Evolutionary conservation across 2,329 filamentous ascomycete genomes (phyloP), one percentile per base, ranked within the genome.

Genomic region (Eurotiales sp.): DNA sequence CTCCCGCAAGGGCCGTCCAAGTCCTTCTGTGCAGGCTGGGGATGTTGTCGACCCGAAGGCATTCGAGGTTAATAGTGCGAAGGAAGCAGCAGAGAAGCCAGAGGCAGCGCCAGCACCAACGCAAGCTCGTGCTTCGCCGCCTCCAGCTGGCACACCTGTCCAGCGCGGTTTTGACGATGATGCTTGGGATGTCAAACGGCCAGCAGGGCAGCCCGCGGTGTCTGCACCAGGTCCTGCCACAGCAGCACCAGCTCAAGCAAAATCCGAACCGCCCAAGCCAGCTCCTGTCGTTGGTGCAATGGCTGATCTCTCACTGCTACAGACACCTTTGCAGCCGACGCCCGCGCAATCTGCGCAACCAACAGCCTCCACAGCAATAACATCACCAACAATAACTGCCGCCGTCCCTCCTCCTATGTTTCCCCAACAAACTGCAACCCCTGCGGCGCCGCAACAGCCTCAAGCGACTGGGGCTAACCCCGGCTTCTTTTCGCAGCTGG

Each of bases 121-220:
- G 0, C 59, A 60, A 25, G 73, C 75, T 46, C 65, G 75, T 21
- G 79, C 79, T 29, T 74, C 81, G 1, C 66, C 79, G 42, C 74
- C 82, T 32, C 59, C 71, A 4, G 67, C 72, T 32, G 74, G 78
- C 32, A 77, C 80, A 53, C 73, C 74, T 46, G 69, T 70, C 30
- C 63, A 71, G 37, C 74, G 77, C 53, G 89, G 89, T 2, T 97
- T 97, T 63, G 93, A 99, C 46, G 93, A 97, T 64, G 90, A 97
- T 74, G 93, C 93, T 8, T 99, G 93, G 93, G 89, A 95, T 62
- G 86, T 96, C 45, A 96, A 96, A 73, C 88, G 90, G 15, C 81
- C 86, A 12, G 86, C 84, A 64, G 51, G 17, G 25, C 48, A 44
- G 25, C 37, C 52, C 8, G 34, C 47, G n/a, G n/a, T 46, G 21